Evolutionary conservation across 768 basidiomycete genomes (phyloP), one percentile per base, ranked within the genome.

Genomic region (Roridomyces roridus): DNA sequence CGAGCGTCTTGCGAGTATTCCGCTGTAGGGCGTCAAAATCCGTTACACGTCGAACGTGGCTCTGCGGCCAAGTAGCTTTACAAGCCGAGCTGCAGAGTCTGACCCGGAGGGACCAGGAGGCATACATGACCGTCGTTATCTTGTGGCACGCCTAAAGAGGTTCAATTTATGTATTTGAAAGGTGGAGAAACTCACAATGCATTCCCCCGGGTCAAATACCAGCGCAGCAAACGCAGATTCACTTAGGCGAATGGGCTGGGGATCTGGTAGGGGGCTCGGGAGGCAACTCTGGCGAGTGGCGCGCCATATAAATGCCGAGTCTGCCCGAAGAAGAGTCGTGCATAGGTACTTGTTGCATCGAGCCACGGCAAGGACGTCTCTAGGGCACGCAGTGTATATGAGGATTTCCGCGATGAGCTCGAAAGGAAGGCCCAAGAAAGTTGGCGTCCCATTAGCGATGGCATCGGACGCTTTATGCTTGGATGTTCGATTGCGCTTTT

Each of bases 361-460:
- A 11, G 87, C 77, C 6, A 89, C 70, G 2, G 87, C 77, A 34
- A 90, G 77, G 12, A 89, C 72, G 56, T 85, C 83, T 45, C 75
- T 74, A 1, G 86, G 79, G 0, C 85, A 87, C 5, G 69, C 57
- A 0, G 82, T 81, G 46, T 73, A 71, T 7, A 82, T 67, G 18
- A 90, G 78, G 44, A 90, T 80, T 63, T 88, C 87, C 4, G 84
- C 81, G 6, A 89, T 67, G 14, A 91, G 73, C 63, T 91, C 89
- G 36, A 86, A 66, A 11, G 89, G 89, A 5, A 90, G 66, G 21
- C 45, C 40, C 26, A 63, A 35, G 34, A 63, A 34, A 10, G 31
- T 34, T 15, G 15, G 21, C 3, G 31, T 34, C 31, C 11, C 10
- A 15, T 10, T 8, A 15, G 31, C 3, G 31, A 34, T 10, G 10